Percentiles rank a stretch among this genome's conserved stretches.
Evolutionary conservation across 805 yeast genomes (phyloP).

Genomic region (Candida rishiriensis): DNA sequence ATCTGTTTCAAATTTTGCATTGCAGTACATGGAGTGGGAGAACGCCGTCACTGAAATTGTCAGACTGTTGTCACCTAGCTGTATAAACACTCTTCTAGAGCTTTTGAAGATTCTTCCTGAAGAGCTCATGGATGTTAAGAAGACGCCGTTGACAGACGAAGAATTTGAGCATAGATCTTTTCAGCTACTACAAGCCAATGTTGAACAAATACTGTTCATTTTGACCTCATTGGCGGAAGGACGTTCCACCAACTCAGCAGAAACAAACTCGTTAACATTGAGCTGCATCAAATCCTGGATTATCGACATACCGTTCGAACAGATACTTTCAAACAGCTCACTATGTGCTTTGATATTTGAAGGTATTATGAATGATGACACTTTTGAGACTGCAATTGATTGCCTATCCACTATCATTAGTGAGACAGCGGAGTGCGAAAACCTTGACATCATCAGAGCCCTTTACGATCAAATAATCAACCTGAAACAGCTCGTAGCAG

Average conservation of each 20-base stretch:
- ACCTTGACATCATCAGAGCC: conserved; percentile 49
- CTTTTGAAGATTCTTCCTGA: conserved; percentile 88
- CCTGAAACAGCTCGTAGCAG: conserved; percentile 49
- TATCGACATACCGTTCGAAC: conserved; percentile 71
- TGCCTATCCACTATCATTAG: conserved; percentile 76
- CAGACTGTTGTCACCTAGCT: conserved; percentile 37
- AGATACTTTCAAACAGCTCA: conserved; percentile 58
- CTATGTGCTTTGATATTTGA: conserved; percentile 66
- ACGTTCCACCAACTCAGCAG: conserved; percentile 25
- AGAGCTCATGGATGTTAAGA: conserved; percentile 74
- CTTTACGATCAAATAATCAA: conserved; percentile 65
- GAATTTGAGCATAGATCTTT: conserved; percentile 66
- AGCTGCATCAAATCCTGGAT: conserved; percentile 90
- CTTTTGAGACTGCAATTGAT: conserved; percentile 82
- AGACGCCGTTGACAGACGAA: conserved; percentile 74
- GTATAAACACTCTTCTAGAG: conserved; percentile 55
- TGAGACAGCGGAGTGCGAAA: conserved; percentile 77
- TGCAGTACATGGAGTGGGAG: conserved; percentile 73
- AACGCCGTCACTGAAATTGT: conserved; percentile 68
- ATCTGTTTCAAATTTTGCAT: conserved; percentile 74
- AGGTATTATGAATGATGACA: conserved; percentile 51
- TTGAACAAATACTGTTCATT: conserved; percentile 61
- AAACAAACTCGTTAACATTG: conserved; percentile 44
- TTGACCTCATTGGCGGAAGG: conserved; percentile 46
- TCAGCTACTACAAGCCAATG: conserved; percentile 60